These are phyloP conservation scores for Magnolia officinalis DNA, from an alignment of 164 flowering plant genomes.

Conservation along the genomic window DNA sequence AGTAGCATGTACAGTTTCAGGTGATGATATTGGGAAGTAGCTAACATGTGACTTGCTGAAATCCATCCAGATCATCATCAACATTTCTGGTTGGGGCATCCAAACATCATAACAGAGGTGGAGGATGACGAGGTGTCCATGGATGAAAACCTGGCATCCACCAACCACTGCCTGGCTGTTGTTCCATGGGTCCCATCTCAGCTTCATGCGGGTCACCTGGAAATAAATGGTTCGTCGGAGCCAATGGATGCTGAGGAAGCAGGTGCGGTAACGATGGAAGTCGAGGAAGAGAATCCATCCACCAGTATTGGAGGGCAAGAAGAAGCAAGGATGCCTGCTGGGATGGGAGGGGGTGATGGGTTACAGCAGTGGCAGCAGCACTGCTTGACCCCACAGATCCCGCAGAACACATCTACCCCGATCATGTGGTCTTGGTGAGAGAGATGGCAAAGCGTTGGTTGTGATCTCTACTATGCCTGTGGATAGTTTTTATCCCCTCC, in stretches of 20 bases:
- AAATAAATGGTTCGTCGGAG: slow-evolving; percentile 18
- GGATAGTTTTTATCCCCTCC: too few species aligned
- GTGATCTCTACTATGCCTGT: too few species aligned
- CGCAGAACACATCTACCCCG: slow-evolving; percentile 43
- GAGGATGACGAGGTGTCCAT: slow-evolving; percentile 1
- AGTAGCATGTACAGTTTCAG: not conserved
- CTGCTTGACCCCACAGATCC: slow-evolving; percentile 56
- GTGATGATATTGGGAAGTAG: not conserved
- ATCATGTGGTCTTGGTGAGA: slow-evolving; percentile 46
- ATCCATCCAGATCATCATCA: slow-evolving; percentile 24
- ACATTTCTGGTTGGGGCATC: slow-evolving; percentile 24
- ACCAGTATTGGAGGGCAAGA: not conserved
- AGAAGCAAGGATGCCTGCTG: not conserved
- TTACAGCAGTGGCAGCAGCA: slow-evolving; percentile 49
- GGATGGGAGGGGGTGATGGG: slow-evolving; percentile 17
- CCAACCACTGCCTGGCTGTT: slow-evolving; percentile 38
- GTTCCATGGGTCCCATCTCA: slow-evolving; percentile 56
- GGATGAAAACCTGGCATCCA: slow-evolving; percentile 17
- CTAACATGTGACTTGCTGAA: not conserved
- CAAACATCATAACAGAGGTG: not conserved
- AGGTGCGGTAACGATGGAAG: slow-evolving; percentile 43
- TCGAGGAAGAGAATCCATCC: slow-evolving; percentile 29
- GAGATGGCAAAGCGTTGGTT: not conserved
- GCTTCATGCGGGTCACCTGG: slow-evolving; percentile 5
- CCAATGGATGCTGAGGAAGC: slow-evolving; percentile 51